A percentile compares a stretch with the other conserved stretches of the same genome.
phyloP scores from a whole-genome alignment of 1,284 basidiomycete genomes.

The Cutaneotrichosporon mucoides region DNA sequence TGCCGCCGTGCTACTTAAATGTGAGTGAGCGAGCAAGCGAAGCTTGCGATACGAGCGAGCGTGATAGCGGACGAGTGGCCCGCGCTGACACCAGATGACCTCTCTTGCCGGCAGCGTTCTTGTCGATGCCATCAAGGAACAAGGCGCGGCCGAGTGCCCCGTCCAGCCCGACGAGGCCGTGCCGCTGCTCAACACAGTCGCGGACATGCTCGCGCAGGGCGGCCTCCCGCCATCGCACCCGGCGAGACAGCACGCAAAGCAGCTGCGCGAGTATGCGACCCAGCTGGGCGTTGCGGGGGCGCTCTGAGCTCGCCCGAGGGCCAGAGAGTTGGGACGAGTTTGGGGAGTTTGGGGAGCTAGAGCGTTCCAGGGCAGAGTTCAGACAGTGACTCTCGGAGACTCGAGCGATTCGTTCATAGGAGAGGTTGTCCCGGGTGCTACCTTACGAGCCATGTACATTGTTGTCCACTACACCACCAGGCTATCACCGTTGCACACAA shows the following conservation, averaged over 20 bases:
- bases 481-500: no score
- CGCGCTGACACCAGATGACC: conserved; percentile 21
- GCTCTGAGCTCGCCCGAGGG: no score
- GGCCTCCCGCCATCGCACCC: conserved; percentile 27
- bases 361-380: no score
- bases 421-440: no score
- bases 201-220: conserved; percentile 26
- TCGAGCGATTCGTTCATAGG: no score
- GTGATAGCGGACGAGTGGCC: background rate
- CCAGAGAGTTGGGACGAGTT: no score
- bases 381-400: no score
- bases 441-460: no score
- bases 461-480: no score
- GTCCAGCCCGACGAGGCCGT: conserved; percentile 18
- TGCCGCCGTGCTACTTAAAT: conserved; percentile 32
- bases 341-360: no score
- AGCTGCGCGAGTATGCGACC: conserved; percentile 22
- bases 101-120: conserved; percentile 18
- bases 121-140: conserved; percentile 20
- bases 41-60: no score
- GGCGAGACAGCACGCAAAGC: conserved; percentile 18
- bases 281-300: conserved; percentile 8
- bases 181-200: conserved; percentile 23
- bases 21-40: conserved; percentile 16
- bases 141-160: conserved; percentile 7